Evolutionary conservation across 176 grass and related monocot genomes (phyloP).

Genomic region (Oryza longistaminata): DNA sequence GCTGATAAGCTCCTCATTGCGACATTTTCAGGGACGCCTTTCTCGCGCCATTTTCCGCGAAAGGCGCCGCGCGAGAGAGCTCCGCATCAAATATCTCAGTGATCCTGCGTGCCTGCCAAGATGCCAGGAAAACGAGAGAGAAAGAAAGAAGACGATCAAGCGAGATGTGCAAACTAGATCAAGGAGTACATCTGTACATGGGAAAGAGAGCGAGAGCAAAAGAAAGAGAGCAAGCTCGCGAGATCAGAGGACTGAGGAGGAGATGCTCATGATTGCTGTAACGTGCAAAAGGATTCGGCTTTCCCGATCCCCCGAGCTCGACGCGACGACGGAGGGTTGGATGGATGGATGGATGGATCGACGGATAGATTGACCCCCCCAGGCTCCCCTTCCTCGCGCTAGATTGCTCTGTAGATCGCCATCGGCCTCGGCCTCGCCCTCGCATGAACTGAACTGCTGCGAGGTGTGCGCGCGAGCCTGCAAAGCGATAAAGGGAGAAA

Average conservation of each 20-base stretch:
- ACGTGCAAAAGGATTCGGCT: slow-evolving; percentile 46
- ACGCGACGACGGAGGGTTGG: slow-evolving; percentile 1
- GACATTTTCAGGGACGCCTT: slow-evolving; percentile 5
- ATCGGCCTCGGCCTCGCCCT: background rate
- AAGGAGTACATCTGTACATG: background rate
- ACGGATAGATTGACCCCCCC: background rate
- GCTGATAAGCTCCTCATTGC: slow-evolving; percentile 19
- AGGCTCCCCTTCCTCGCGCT: background rate
- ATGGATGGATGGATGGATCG: slow-evolving; percentile 4
- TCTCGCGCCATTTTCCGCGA: slow-evolving; percentile 37
- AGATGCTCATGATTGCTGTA: slow-evolving; percentile 50
- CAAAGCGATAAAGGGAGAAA: slow-evolving; percentile 40
- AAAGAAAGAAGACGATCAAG: background rate
- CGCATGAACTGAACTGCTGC: background rate
- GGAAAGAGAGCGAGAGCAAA: slow-evolving; percentile 7
- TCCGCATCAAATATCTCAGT: background rate
- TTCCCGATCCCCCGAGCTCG: slow-evolving; percentile 49
- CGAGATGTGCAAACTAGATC: background rate
- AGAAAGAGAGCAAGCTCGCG: slow-evolving; percentile 3
- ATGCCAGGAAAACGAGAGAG: background rate
- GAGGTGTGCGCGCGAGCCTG: background rate
- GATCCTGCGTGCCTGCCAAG: slow-evolving; percentile 20
- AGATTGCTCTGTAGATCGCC: slow-evolving; percentile 2
- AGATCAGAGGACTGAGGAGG: background rate
- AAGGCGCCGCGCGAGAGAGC: slow-evolving; percentile 30